Percentiles rank a stretch among this genome's conserved stretches.
Evolutionary conservation across 208 protist species (phyloP).

Genomic region (Trypanosoma lewisi): DNA sequence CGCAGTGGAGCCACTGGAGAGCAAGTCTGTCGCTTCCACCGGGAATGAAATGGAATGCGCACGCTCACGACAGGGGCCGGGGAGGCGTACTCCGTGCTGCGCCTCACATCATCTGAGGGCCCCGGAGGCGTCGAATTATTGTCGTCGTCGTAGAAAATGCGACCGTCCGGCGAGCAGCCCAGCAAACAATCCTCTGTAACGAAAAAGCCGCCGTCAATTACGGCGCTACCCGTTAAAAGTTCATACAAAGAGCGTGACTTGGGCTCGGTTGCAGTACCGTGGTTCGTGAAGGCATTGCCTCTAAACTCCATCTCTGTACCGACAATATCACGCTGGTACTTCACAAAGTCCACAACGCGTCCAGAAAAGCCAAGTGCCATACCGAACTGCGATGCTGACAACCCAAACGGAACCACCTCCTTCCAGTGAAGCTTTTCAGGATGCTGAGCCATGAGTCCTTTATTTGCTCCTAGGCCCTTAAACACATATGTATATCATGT

Average conservation of each 20-base stretch:
- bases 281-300: conserved; percentile 71
- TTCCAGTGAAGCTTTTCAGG: conserved; percentile 67
- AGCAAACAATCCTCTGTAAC: conserved; percentile 52
- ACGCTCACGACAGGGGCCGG: conserved; percentile 16
- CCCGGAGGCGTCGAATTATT: background rate
- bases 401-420: conserved; percentile 40
- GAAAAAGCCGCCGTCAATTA: conserved; percentile 84
- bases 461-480: background rate
- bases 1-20: background rate
- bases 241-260: conserved; percentile 85
- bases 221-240: conserved; percentile 58
- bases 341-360: conserved; percentile 74
- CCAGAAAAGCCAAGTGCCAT: conserved; percentile 81
- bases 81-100: background rate
- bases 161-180: conserved; percentile 84
- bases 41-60: conserved; percentile 47
- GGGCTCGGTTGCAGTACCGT: conserved; percentile 80
- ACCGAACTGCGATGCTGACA: conserved; percentile 88
- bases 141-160: conserved; percentile 39
- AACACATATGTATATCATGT: background rate
- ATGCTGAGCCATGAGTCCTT: conserved; percentile 60
- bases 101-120: background rate
- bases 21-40: conserved; percentile 13
- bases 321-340: conserved; percentile 73
- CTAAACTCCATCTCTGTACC: conserved; percentile 79